Evolutionary conservation across 768 basidiomycete species (phyloP).

Genomic region (Hydnomerulius pinastri): DNA sequence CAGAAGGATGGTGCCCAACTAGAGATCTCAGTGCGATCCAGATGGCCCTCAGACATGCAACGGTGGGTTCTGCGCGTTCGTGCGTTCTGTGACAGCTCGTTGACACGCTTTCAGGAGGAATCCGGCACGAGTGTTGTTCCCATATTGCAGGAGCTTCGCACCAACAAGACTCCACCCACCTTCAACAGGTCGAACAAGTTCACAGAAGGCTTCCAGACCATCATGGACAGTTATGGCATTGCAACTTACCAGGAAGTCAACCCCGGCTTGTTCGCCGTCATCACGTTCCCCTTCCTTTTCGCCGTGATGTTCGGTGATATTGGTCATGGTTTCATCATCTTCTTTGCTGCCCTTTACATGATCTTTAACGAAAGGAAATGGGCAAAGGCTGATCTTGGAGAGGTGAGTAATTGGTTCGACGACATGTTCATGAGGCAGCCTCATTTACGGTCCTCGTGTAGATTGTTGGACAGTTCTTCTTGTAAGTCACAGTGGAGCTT

Average conservation of each 20-base stretch:
- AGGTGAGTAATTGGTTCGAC: slow-evolving; percentile 45
- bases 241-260: slow-evolving; percentile 96
- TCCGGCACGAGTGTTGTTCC: slow-evolving; percentile 92
- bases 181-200: slow-evolving; percentile 95
- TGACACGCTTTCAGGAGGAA: slow-evolving; percentile 56
- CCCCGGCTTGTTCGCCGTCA: slow-evolving; percentile 88
- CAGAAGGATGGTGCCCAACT: slow-evolving; percentile 97
- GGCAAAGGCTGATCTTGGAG: slow-evolving; percentile 71
- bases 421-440: not conserved
- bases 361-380: slow-evolving; percentile 83
- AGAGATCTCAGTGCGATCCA: slow-evolving; percentile 88
- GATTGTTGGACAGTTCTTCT: slow-evolving; percentile 91
- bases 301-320: slow-evolving; percentile 99
- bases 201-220: slow-evolving; percentile 94
- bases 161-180: slow-evolving; percentile 91
- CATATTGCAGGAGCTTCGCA: slow-evolving; percentile 87
- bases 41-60: slow-evolving; percentile 83
- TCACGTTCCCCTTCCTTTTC: slow-evolving; percentile 97
- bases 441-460: slow-evolving; percentile 32
- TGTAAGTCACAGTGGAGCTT: slow-evolving; percentile 51
- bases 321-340: slow-evolving; percentile 88
- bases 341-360: slow-evolving; percentile 78
- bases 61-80: slow-evolving; percentile 45
- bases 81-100: not conserved
- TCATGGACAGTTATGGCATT: slow-evolving; percentile 97